These are phyloP conservation scores for Emiliania huxleyi DNA, from an alignment of 78 protist genomes.

Conservation along the genomic window DNA sequence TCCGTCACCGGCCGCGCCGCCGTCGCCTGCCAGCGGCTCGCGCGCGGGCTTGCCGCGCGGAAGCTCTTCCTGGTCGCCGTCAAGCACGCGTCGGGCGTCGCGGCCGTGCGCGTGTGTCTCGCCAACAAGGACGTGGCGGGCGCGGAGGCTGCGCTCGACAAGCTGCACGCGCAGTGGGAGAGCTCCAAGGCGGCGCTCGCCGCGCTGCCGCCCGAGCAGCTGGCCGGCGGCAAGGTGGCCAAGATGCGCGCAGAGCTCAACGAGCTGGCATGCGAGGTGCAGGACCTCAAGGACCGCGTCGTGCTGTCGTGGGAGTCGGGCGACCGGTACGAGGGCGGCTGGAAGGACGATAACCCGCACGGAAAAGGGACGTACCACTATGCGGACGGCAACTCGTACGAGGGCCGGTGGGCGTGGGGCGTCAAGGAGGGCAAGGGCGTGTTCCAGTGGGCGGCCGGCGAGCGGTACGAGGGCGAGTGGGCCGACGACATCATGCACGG, in stretches of 20 bases:
- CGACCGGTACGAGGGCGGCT: background rate
- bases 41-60: background rate
- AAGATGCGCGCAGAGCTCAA: background rate
- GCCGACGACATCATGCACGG: background rate
- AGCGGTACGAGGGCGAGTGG: constrained; percentile 53
- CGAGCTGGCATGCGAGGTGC: background rate
- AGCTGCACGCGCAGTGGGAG: background rate
- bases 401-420: constrained; percentile 58
- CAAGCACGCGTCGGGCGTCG: background rate
- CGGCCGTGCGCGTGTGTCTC: background rate
- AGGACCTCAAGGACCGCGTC: background rate
- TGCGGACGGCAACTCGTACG: background rate
- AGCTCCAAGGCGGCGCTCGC: background rate
- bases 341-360: background rate
- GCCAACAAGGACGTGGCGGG: background rate
- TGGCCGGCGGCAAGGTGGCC: background rate
- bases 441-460: constrained; percentile 48
- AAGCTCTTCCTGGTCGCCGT: background rate
- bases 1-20: background rate
- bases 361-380: background rate
- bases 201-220: background rate
- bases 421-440: constrained; percentile 42
- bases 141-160: background rate
- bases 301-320: background rate
- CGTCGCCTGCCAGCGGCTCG: background rate